Conservation (phyloP, 768 basidiomycete species). For the Epithele typhae region DNA sequence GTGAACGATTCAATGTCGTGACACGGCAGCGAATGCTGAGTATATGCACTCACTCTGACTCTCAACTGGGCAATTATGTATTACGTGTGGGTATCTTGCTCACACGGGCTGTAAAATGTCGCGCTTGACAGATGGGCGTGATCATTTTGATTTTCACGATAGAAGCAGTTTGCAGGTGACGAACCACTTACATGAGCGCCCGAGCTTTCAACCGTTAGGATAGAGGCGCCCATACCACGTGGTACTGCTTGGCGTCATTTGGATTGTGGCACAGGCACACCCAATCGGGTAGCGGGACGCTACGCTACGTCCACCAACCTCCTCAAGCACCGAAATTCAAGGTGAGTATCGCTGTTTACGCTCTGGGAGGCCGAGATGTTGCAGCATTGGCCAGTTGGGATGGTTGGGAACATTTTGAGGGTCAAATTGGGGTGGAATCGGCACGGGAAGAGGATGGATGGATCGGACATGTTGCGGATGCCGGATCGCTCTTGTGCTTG, state of each 20-base stretch:
- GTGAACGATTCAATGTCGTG: no score
- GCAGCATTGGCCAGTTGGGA: background rate
- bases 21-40: no score
- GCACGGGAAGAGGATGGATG: conserved; percentile 4
- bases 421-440: background rate
- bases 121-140: no score
- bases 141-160: no score
- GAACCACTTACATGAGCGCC: no score
- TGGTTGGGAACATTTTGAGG: background rate
- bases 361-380: background rate
- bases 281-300: conserved; percentile 4
- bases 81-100: no score
- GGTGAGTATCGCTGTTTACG: conserved; percentile 11
- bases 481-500: conserved; percentile 2
- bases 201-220: no score
- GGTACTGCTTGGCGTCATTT: conserved; percentile 2
- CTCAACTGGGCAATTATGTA: no score
- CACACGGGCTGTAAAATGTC: no score
- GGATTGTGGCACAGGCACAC: conserved; percentile 10
- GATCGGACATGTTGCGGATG: background rate
- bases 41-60: no score
- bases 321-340: conserved; percentile 15
- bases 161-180: no score
- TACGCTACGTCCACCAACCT: conserved; percentile 10
- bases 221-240: no score